Evolutionary conservation across 176 grass and related monocot species (phyloP), one percentile per base, ranked within the genome.

Genomic region (Triticum turgidum): DNA sequence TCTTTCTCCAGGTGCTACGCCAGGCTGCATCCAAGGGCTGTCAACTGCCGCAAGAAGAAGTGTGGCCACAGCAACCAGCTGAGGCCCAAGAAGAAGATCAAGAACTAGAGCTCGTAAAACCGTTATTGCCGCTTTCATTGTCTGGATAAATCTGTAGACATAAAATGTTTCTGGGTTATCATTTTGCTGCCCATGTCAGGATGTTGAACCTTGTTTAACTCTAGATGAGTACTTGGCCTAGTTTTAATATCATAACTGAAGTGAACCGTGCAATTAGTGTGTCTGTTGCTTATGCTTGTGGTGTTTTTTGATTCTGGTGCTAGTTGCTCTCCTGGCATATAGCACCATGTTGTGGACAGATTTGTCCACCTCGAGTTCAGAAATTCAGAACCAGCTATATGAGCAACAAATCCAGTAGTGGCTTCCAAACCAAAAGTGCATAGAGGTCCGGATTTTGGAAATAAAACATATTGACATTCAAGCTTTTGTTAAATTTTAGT

Each of bases 51-150:
- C 32, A 97, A 97, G 90, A 97, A 97, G 92, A 97, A 97, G 63
- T 97, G 95, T 82, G 95, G 95, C 51, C 92, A 97, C 89, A 97
- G 95, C 95, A 97, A 97, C 51, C 95, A 94, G 95, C 82, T 93
- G 92, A 97, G 95, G 95, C 83, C 91, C 12, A 97, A 97, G 95
- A 97, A 97, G 92, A 97, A 97, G 95, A 95, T 97, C 89, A 93
- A 89, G 91, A 91, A 91, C 89, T 91, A 69, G 76, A 44, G 18
- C 38, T 51, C 29, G 9, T 14, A 11, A 51, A 17, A 4, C 45
- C 3, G 5, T 7, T 9, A 2, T 20, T 5, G 10, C 29, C 0
- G 4, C 27, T 80, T 66, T 14, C 2, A 2, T 22, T 4, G 4
- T 56, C 45, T 9, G 5, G 56, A 14, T 12, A 21, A 71, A 20